A percentile compares a stretch with the other conserved stretches of the same genome.
Evolutionary conservation across 2,329 filamentous ascomycete species (phyloP).

Genomic region (Neocucurbitaria cava): DNA sequence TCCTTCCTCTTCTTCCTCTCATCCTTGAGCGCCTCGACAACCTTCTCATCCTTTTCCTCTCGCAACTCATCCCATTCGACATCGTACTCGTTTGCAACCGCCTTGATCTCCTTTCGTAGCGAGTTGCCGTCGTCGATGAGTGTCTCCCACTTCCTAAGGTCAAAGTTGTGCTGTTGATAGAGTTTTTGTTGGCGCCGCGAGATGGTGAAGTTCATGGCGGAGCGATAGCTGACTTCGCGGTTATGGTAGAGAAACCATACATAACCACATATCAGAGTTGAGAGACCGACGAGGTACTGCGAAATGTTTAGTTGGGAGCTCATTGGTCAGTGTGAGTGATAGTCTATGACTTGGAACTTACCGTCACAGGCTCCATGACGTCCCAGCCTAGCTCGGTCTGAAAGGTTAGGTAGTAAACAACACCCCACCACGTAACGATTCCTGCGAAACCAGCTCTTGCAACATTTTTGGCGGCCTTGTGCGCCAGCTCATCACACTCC

Average conservation of each 20-base stretch:
- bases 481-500: conserved; percentile 80
- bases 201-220: conserved; percentile 86
- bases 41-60: conserved; percentile 72
- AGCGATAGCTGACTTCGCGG: conserved; percentile 84
- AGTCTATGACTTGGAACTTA: too few species aligned
- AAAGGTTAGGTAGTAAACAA: conserved; percentile 74
- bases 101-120: conserved; percentile 78
- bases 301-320: conserved; percentile 4
- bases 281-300: conserved; percentile 80
- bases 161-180: conserved; percentile 78
- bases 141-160: conserved; percentile 77
- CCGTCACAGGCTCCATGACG: conserved; percentile 84
- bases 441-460: conserved; percentile 80
- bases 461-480: conserved; percentile 77
- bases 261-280: conserved; percentile 87
- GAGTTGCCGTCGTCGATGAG: conserved; percentile 81
- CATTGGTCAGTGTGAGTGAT: too few species aligned
- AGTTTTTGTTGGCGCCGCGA: conserved; percentile 77
- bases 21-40: conserved; percentile 60
- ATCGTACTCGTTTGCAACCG: conserved; percentile 84
- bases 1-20: conserved; percentile 51
- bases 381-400: conserved; percentile 85
- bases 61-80: conserved; percentile 84
- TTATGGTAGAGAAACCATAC: conserved; percentile 95
- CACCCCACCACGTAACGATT: conserved; percentile 79